phyloP scores from a whole-genome alignment of 2,329 filamentous ascomycete species.

The Sphaerulina musiva region DNA sequence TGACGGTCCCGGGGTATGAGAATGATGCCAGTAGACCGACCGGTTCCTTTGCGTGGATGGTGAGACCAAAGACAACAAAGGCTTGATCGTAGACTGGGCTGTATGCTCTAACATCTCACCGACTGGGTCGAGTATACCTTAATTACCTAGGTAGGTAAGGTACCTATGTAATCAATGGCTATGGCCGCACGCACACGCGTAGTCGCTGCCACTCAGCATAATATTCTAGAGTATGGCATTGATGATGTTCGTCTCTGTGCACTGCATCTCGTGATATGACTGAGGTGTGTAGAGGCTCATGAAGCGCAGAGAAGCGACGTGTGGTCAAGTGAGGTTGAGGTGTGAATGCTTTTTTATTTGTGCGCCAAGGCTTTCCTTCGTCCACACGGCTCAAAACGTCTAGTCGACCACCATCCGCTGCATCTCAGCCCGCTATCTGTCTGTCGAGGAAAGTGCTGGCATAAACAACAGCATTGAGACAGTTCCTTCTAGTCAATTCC shows the following conservation, averaged over 20 bases:
- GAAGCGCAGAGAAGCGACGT: background rate
- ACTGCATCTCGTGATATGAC: too few relatives aligned
- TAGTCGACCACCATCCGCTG: background rate
- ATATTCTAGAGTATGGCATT: too few relatives aligned
- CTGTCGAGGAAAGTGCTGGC: slow-evolving; percentile 24
- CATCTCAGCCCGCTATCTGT: slow-evolving; percentile 9
- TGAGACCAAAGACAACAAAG: slow-evolving; percentile 21
- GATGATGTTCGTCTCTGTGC: too few relatives aligned
- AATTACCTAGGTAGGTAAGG: too few relatives aligned
- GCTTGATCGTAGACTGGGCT: background rate
- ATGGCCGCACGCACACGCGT: too few relatives aligned
- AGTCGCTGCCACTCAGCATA: too few relatives aligned
- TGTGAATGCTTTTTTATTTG: background rate
- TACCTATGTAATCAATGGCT: too few relatives aligned
- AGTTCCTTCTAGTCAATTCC: slow-evolving; percentile 6
- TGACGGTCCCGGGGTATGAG: slow-evolving; percentile 14
- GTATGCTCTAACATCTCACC: background rate
- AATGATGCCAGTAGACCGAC: slow-evolving; percentile 15
- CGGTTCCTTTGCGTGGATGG: slow-evolving; percentile 27
- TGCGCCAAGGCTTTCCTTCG: background rate
- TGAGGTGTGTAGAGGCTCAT: too few relatives aligned
- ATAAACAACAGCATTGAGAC: slow-evolving; percentile 19
- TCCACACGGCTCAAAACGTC: background rate
- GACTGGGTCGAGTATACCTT: too few relatives aligned
- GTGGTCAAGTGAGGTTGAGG: background rate